These are phyloP conservation scores for Porcisia deanei DNA, from an alignment of 208 protist species.

Conservation along the genomic window DNA sequence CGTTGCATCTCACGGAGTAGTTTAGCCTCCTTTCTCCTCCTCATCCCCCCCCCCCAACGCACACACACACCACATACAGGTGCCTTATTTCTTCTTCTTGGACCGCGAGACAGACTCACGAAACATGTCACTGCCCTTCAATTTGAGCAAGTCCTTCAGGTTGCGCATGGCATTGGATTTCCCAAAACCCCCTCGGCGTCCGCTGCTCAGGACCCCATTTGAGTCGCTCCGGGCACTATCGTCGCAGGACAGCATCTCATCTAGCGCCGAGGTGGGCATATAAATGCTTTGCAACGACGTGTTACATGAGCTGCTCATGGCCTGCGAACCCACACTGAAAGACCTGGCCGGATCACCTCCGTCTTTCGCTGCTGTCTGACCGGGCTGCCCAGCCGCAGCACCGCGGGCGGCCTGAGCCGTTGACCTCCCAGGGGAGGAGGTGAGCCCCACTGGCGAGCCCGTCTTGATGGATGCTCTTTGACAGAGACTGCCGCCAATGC, in stretches of 20 bases:
- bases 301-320: too few species aligned
- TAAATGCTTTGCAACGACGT: neutral
- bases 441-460: neutral
- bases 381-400: neutral
- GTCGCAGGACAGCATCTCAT: neutral
- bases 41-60: neutral
- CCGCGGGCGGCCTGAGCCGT: neutral
- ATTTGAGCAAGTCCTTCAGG: constrained; percentile 35
- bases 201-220: constrained; percentile 9
- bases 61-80: neutral
- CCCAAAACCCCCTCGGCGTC: neutral
- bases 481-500: neutral
- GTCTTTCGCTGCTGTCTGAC: neutral
- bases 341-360: neutral
- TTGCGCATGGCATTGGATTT: constrained; percentile 17
- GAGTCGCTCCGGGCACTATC: constrained; percentile 10
- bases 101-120: constrained; percentile 32
- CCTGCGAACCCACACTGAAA: too few species aligned
- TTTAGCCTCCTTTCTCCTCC: neutral
- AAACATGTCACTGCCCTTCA: constrained; percentile 50
- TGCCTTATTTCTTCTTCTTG: constrained; percentile 21
- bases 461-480: neutral
- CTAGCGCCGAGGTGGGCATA: neutral
- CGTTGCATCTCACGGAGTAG: too few species aligned
- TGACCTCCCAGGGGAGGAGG: neutral